phyloP scores from a whole-genome alignment of 1,139 yeast genomes.

The Hemisphaericaspora xylofermentans region DNA sequence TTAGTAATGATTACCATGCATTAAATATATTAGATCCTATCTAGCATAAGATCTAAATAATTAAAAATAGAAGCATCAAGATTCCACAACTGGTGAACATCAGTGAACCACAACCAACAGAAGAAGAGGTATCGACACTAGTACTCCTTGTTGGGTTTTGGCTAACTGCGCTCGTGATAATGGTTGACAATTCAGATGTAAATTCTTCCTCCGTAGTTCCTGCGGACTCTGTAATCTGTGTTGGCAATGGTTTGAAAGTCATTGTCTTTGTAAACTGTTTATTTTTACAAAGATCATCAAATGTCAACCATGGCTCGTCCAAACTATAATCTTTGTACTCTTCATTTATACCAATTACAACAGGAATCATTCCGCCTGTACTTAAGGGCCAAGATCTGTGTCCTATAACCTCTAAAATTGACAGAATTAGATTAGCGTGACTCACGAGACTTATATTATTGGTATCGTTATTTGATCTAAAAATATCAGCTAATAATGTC shows the following conservation, averaged over 20 bases:
- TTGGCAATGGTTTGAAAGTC: background rate
- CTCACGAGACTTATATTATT: slow-evolving; percentile 32
- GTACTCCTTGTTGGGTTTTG: too few relatives aligned
- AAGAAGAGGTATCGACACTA: too few relatives aligned
- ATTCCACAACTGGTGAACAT: too few relatives aligned
- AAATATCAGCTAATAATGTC: slow-evolving; percentile 30
- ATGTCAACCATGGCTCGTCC: slow-evolving; percentile 16
- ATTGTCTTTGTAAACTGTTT: background rate
- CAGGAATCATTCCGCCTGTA: slow-evolving; percentile 16
- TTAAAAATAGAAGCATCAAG: too few relatives aligned
- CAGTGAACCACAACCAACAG: too few relatives aligned
- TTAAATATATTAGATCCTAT: too few relatives aligned
- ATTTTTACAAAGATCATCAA: slow-evolving; percentile 16
- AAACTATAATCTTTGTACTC: slow-evolving; percentile 9
- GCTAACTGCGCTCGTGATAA: too few relatives aligned
- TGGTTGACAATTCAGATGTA: background rate
- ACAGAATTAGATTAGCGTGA: slow-evolving; percentile 35
- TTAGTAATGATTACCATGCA: too few relatives aligned
- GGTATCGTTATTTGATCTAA: slow-evolving; percentile 22
- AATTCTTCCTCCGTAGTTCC: background rate
- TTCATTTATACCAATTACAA: slow-evolving; percentile 9
- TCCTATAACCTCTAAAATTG: slow-evolving; percentile 27
- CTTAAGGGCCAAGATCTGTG: slow-evolving; percentile 18
- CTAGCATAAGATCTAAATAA: too few relatives aligned
- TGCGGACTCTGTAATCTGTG: background rate